These are phyloP conservation scores for Pleurotus pulmonarius DNA, from an alignment of 768 basidiomycete species.

Conservation along the genomic window DNA sequence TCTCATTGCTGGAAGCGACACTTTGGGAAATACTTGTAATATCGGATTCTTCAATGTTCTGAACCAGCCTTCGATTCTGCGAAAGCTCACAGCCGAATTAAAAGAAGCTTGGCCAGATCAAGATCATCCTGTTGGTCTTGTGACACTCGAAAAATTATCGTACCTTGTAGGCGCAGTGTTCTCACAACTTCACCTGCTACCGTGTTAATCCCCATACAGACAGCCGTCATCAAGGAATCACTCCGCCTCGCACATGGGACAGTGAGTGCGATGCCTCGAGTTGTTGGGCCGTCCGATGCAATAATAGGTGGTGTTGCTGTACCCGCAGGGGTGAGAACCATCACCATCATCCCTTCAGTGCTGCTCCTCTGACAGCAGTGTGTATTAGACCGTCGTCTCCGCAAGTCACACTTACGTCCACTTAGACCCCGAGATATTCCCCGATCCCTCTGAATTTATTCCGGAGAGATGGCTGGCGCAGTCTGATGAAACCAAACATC, in stretches of 20 bases:
- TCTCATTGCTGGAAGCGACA: conserved; percentile 41
- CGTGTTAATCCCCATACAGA: too few species aligned
- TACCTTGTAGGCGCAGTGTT: conserved; percentile 47
- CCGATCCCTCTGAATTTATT: conserved; percentile 31
- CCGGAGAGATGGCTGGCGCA: conserved; percentile 44
- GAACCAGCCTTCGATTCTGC: conserved; percentile 22
- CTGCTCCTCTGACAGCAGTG: too few species aligned
- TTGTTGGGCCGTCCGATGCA: conserved; percentile 29
- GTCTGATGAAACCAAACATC: conserved; percentile 17
- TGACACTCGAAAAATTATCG: conserved; percentile 39
- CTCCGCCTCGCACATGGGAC: conserved; percentile 38
- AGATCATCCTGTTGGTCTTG: conserved; percentile 23
- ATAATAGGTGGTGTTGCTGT: conserved; percentile 30
- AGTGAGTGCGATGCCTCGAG: conserved; percentile 32
- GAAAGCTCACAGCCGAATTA: conserved; percentile 27
- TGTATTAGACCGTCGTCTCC: conserved; percentile 37
- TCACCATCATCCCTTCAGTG: too few species aligned
- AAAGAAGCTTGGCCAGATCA: conserved; percentile 37
- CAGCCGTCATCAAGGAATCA: conserved; percentile 44
- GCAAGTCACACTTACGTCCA: conserved; percentile 38
- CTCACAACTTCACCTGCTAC: neutral
- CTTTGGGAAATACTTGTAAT: conserved; percentile 35
- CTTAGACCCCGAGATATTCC: conserved; percentile 34
- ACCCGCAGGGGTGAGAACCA: conserved; percentile 35
- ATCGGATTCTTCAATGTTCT: conserved; percentile 33